phyloP scores from a whole-genome alignment of 1,284 basidiomycete species.

The Moesziomyces antarcticus region DNA sequence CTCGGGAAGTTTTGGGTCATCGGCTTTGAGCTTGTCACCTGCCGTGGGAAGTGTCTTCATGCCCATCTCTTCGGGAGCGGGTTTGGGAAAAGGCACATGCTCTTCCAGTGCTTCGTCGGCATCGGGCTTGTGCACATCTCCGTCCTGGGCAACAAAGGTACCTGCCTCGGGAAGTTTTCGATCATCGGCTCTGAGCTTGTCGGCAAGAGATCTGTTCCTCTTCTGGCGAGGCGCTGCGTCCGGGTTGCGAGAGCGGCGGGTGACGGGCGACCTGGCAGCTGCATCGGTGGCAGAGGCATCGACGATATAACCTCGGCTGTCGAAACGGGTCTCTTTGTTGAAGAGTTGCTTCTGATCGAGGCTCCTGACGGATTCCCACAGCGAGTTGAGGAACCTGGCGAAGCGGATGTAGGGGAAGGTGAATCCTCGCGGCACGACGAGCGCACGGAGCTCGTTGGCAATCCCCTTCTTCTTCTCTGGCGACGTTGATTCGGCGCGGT shows the following conservation, averaged over 20 bases:
- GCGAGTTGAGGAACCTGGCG: background rate
- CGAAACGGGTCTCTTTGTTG: background rate
- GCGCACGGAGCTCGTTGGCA: background rate
- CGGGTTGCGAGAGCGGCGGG: too few species aligned
- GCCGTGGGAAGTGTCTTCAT: conserved; percentile 8
- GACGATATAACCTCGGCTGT: background rate
- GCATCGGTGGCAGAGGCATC: too few species aligned
- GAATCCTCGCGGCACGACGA: conserved; percentile 23
- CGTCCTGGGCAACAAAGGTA: conserved; percentile 18
- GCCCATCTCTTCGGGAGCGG: conserved; percentile 19
- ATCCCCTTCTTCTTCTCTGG: conserved; percentile 7
- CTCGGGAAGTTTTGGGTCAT: conserved; percentile 19
- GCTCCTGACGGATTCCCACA: conserved; percentile 7
- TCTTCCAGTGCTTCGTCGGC: conserved; percentile 8
- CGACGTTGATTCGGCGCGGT: conserved; percentile 2
- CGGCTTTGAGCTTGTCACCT: conserved; percentile 3
- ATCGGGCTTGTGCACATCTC: conserved; percentile 10
- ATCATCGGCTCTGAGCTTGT: conserved; percentile 9
- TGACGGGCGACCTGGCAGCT: background rate
- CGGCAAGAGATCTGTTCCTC: background rate
- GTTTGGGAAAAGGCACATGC: conserved; percentile 22
- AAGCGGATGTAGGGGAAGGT: background rate
- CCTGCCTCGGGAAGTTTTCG: conserved; percentile 20
- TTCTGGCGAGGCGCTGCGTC: background rate
- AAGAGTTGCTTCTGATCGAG: conserved; percentile 2